Evolutionary conservation across 345 rosid species (phyloP).

Genomic region (Eucalyptus tenuipes): DNA sequence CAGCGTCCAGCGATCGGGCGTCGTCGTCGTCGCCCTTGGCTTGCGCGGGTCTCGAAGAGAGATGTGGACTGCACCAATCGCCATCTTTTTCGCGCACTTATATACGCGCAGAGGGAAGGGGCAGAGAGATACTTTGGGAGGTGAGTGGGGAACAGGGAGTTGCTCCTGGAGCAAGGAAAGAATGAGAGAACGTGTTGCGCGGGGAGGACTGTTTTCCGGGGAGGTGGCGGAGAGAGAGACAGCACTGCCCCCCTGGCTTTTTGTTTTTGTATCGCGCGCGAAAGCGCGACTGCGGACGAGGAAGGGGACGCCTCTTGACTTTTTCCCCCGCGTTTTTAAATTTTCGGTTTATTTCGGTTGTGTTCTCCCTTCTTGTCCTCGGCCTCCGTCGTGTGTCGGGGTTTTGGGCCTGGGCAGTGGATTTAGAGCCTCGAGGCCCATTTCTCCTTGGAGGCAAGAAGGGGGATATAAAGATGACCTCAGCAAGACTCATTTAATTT

Average conservation of each 20-base stretch:
- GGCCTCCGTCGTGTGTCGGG: background rate
- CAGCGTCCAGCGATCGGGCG: background rate
- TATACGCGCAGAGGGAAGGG: background rate
- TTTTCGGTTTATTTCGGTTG: background rate
- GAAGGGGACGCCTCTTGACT: background rate
- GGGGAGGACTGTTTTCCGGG: background rate
- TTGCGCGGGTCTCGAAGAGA: background rate
- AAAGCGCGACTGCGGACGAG: background rate
- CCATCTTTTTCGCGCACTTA: background rate
- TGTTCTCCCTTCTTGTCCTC: background rate
- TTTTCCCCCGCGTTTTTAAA: no score
- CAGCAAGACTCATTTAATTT: no score
- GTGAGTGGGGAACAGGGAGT: slow-evolving; percentile 37
- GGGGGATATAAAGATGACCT: background rate
- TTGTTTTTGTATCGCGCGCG: no score
- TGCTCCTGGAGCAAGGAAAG: slow-evolving; percentile 52
- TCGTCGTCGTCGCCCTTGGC: background rate
- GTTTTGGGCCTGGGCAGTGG: background rate
- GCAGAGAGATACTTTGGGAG: slow-evolving; percentile 49
- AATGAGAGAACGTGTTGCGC: background rate
- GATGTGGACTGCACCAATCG: background rate
- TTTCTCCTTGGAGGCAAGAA: background rate
- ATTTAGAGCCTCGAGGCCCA: background rate
- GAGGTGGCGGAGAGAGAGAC: no score
- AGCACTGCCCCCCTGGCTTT: no score